phyloP scores from a whole-genome alignment of 2,329 filamentous ascomycete genomes.

The Hypoxylon sp. region DNA sequence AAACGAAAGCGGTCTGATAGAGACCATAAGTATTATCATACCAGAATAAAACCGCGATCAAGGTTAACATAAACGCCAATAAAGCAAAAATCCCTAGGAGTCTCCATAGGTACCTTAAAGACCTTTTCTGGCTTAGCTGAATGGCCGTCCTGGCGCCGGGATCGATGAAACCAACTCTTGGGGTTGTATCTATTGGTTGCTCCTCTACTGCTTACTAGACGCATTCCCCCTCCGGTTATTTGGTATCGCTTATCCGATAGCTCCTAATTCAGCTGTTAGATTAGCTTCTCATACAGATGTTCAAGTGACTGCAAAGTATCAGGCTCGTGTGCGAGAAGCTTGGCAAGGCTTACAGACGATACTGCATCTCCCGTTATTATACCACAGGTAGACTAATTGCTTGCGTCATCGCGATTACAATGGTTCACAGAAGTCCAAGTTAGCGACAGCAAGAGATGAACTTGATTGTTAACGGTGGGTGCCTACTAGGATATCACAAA shows the following conservation, averaged over 20 bases:
- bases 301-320: constrained; percentile 16
- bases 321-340: constrained; percentile 25
- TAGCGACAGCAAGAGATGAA: no score
- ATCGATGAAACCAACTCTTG: background rate
- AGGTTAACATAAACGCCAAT: constrained; percentile 11
- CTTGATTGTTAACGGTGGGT: no score
- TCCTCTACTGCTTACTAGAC: background rate
- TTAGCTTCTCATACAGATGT: constrained; percentile 5
- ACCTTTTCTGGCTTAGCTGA: background rate
- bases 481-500: no score
- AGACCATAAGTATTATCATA: constrained; percentile 20
- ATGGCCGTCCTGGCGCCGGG: background rate
- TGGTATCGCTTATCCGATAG: constrained; percentile 15
- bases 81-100: constrained; percentile 13
- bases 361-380: constrained; percentile 28
- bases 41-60: constrained; percentile 26
- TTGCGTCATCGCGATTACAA: no score
- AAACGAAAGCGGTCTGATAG: constrained; percentile 37
- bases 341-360: constrained; percentile 25
- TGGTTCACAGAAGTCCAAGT: no score
- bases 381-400: no score
- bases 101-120: constrained; percentile 12
- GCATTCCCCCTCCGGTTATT: constrained; percentile 7
- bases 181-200: background rate
- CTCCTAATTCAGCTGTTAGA: constrained; percentile 12